Evolutionary conservation across 1,284 basidiomycete species (phyloP).

Genomic region (Sanghuangporus weigelae): DNA sequence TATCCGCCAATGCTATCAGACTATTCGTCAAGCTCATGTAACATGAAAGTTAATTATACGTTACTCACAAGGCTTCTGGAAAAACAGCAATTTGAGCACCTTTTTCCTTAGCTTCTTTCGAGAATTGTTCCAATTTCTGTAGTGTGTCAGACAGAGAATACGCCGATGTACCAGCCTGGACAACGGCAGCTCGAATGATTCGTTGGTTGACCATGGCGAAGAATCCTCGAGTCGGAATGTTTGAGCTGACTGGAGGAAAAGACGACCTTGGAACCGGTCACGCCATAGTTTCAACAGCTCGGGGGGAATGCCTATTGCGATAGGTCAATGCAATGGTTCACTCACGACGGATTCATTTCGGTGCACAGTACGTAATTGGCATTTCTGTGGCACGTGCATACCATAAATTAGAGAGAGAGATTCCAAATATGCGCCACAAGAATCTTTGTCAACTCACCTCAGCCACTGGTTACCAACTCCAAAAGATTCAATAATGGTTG

Average conservation of each 20-base stretch:
- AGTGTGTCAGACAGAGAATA: constrained; percentile 51
- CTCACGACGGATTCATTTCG: neutral
- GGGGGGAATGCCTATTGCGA: neutral
- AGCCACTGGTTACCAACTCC: no score
- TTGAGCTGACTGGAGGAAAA: neutral
- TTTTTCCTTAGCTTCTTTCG: constrained; percentile 40
- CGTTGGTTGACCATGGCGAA: constrained; percentile 1
- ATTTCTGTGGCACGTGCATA: no score
- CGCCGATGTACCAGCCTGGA: constrained; percentile 48
- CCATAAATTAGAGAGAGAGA: no score
- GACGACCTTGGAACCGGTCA: neutral
- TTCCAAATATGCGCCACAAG: no score
- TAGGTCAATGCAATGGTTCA: neutral
- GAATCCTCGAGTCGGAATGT: neutral
- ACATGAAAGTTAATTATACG: constrained; percentile 6
- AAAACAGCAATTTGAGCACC: constrained; percentile 58
- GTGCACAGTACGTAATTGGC: no score
- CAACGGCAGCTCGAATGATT: constrained; percentile 42
- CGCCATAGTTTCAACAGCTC: neutral
- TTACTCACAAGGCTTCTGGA: constrained; percentile 66
- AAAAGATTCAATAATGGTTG: neutral
- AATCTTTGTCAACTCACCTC: neutral
- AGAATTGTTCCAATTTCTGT: constrained; percentile 49
- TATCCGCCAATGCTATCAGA: constrained; percentile 57
- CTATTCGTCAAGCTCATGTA: constrained; percentile 14